phyloP scores from a whole-genome alignment of 1,284 basidiomycete species.

The Rhodotorula sp. region DNA sequence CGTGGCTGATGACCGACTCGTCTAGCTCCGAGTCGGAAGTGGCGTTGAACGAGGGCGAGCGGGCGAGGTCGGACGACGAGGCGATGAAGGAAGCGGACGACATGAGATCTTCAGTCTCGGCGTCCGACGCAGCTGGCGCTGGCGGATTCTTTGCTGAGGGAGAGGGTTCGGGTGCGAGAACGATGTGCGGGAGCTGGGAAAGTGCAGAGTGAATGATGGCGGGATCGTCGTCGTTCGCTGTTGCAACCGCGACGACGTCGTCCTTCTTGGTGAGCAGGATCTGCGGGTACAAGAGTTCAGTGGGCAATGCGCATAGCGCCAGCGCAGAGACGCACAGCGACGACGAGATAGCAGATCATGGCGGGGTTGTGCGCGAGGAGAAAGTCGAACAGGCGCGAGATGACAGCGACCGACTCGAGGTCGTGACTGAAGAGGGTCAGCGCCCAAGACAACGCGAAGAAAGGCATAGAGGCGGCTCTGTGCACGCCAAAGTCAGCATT shows the following conservation, averaged over 20 bases:
- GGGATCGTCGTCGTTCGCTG: conserved; percentile 35
- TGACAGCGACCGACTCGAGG: conserved; percentile 38
- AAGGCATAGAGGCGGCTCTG: conserved; percentile 45
- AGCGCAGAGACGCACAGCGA: conserved; percentile 37
- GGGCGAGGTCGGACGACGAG: conserved; percentile 24
- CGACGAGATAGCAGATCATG: conserved; percentile 47
- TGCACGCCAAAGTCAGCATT: neutral
- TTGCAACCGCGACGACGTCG: conserved; percentile 27
- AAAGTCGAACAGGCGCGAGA: conserved; percentile 47
- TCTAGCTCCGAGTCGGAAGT: conserved; percentile 10
- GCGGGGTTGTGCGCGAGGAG: conserved; percentile 46
- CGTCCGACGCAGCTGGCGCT: neutral
- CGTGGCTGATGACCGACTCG: conserved; percentile 22
- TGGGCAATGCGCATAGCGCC: too few species aligned
- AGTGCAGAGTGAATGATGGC: conserved; percentile 44
- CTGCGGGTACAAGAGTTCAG: conserved; percentile 10
- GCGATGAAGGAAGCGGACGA: conserved; percentile 26
- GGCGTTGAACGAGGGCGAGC: conserved; percentile 23
- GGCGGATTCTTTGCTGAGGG: neutral
- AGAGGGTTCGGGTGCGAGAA: conserved; percentile 1
- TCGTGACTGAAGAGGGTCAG: conserved; percentile 48
- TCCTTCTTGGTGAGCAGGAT: conserved; percentile 43
- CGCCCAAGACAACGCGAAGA: conserved; percentile 49
- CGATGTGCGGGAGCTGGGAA: conserved; percentile 40
- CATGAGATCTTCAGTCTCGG: conserved; percentile 22